Evolutionary conservation across 1,284 basidiomycete genomes (phyloP), one percentile per base, ranked within the genome.

Genomic region (Baeospora myosura): DNA sequence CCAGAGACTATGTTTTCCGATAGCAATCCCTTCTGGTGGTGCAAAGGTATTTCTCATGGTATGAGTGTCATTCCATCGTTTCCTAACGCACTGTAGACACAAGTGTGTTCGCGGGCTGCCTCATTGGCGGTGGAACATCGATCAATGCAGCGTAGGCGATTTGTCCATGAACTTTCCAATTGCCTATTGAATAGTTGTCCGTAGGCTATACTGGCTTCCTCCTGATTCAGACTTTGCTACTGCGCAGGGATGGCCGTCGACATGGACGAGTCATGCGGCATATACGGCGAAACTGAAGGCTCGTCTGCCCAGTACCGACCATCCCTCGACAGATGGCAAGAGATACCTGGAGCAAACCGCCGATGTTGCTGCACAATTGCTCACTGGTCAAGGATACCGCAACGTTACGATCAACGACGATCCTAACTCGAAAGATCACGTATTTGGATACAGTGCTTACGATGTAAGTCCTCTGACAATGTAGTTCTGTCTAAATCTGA

Each of bases 1-100:
- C 28, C 38, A 63, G 76, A 81, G 57, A 68, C 71, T 12, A 72
- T 80, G 71, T 81, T 81, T 60, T 65, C 68, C 2, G 75, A 76
- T 45, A 53, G 60, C 22, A 71, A 75, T 49, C 62, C 68, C 2
- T 79, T 67, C 56, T 81, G 74, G 68, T 81, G 78, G 78, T 80
- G 78, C 59, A 76, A 74, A 60, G 74, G 69, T 60, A 25, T 23
- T 2, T 20, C 12, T 24, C 2, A 12, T 38, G n/a, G n/a, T n/a
- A n/a, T n/a, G n/a, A n/a, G n/a, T n/a, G n/a, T n/a, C n/a, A n/a
- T n/a, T n/a, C n/a, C n/a, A n/a, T 16, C 14, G 42, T 14, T 14
- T 11, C 5, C 17, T 31, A 2, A 7, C 17, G 5, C 14, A 21
- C 31, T 5, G 16, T 33, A 71, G 77, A 81, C 54, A 63, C 78